Evolutionary conservation across 225 moss, liverwort and hornwort species (phyloP).

Genomic region (Straminergon stramineum): DNA sequence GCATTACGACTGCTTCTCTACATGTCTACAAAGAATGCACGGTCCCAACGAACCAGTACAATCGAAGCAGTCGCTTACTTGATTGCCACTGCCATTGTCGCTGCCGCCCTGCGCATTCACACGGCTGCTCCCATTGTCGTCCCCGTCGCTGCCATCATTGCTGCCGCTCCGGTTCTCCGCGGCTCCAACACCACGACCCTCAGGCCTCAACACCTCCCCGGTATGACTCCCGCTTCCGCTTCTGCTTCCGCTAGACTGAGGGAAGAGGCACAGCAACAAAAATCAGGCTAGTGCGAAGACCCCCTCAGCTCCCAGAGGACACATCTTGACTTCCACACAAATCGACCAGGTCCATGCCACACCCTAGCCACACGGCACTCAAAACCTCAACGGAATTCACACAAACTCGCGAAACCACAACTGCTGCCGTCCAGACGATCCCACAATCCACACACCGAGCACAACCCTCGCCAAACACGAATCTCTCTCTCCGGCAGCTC

Average conservation of each 20-base stretch:
- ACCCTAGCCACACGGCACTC: not conserved
- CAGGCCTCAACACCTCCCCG: constrained; percentile 38
- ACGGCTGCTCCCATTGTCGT: constrained; percentile 59
- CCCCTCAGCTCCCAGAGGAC: not conserved
- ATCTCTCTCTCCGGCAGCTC: not conserved
- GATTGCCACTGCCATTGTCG: constrained; percentile 90
- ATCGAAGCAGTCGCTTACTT: constrained; percentile 23
- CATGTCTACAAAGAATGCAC: not conserved
- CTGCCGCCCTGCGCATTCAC: constrained; percentile 52
- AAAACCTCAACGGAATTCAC: not conserved
- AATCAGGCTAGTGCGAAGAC: not conserved
- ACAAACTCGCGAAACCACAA: not conserved
- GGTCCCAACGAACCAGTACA: not conserved
- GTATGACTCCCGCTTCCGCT: constrained; percentile 71
- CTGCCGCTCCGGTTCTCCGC: constrained; percentile 32
- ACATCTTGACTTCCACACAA: not conserved
- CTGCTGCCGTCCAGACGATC: not conserved
- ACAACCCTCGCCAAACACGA: not conserved
- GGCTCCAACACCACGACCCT: constrained; percentile 18
- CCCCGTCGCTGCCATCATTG: constrained; percentile 70
- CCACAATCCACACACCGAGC: not conserved
- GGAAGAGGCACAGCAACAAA: not conserved
- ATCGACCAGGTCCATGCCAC: not conserved
- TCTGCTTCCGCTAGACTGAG: constrained; percentile 78
- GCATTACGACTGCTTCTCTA: not conserved